Conservation (phyloP, 305 asterid species). For the Fraxinus paxiana region DNA sequence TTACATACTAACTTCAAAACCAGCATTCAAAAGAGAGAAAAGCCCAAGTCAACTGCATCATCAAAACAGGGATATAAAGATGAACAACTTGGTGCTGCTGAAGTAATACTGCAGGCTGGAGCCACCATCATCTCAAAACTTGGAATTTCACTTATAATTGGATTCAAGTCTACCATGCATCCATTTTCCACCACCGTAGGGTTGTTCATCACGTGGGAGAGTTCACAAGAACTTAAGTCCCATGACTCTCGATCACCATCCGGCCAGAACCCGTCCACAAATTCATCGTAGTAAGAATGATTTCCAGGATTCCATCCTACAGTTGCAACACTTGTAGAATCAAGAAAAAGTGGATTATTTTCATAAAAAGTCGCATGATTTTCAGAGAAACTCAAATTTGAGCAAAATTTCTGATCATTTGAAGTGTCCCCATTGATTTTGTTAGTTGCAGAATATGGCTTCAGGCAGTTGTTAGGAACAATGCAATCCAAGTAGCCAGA, state of each 20-base stretch:
- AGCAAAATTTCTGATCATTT: background rate
- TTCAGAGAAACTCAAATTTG: slow-evolving; percentile 22
- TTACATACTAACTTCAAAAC: background rate
- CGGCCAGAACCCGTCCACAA: slow-evolving; percentile 35
- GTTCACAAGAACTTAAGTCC: slow-evolving; percentile 45
- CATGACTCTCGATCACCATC: slow-evolving; percentile 32
- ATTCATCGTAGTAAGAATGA: slow-evolving; percentile 21
- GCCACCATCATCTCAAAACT: slow-evolving; percentile 18
- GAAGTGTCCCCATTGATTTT: background rate
- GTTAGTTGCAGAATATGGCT: slow-evolving; percentile 34
- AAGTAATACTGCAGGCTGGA: background rate
- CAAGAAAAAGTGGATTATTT: background rate
- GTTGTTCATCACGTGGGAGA: slow-evolving; percentile 33
- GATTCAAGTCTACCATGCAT: slow-evolving; percentile 24
- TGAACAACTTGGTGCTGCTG: slow-evolving; percentile 24
- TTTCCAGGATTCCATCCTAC: slow-evolving; percentile 19
- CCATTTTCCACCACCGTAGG: slow-evolving; percentile 19
- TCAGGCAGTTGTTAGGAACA: slow-evolving; percentile 69
- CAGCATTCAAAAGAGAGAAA: slow-evolving; percentile 22
- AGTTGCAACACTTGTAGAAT: slow-evolving; percentile 8
- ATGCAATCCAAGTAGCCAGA: slow-evolving; percentile 84
- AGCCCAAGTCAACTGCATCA: slow-evolving; percentile 33
- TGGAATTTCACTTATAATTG: slow-evolving; percentile 15
- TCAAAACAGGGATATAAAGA: slow-evolving; percentile 23
- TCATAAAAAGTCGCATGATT: slow-evolving; percentile 10